A percentile compares a stretch with the other conserved stretches of the same genome.
These are phyloP conservation scores for Candida succiphila DNA, from an alignment of 805 yeast species.

Conservation along the genomic window DNA sequence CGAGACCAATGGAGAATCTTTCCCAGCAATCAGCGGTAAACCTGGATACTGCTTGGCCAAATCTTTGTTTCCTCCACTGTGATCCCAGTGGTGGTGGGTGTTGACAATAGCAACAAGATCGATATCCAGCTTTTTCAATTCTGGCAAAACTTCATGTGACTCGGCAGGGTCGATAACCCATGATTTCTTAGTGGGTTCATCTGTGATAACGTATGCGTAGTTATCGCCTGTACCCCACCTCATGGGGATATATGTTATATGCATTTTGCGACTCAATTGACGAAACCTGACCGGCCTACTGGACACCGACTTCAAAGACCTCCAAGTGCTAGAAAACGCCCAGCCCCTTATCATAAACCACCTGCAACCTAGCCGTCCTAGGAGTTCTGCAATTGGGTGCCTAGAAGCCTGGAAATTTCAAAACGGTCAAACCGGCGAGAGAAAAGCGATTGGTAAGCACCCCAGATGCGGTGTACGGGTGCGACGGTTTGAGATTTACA, in stretches of 20 bases:
- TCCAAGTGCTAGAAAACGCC: too few relatives aligned
- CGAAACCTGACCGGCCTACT: too few relatives aligned
- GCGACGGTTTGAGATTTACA: too few relatives aligned
- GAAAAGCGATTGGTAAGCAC: too few relatives aligned
- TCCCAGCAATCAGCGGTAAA: conserved; percentile 74
- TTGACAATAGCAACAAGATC: conserved; percentile 73
- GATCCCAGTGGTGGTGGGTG: conserved; percentile 96
- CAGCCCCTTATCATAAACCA: too few relatives aligned
- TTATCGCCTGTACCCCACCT: conserved; percentile 94
- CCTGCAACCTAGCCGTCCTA: too few relatives aligned
- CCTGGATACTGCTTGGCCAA: conserved; percentile 26
- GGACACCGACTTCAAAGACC: too few relatives aligned
- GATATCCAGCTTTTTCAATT: conserved; percentile 27
- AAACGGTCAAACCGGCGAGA: too few relatives aligned
- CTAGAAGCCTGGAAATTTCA: too few relatives aligned
- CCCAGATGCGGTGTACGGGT: too few relatives aligned
- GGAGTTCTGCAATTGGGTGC: too few relatives aligned
- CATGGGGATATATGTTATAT: conserved; percentile 75
- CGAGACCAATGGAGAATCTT: conserved; percentile 65
- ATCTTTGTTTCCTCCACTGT: conserved; percentile 72
- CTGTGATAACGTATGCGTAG: conserved; percentile 73
- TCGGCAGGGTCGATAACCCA: conserved; percentile 93
- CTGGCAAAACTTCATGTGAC: conserved; percentile 56
- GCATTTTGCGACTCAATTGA: conserved; percentile 72
- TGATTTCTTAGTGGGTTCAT: conserved; percentile 52